Percentiles rank a stretch among this genome's conserved stretches.
These are phyloP conservation scores for Xylaria sp. DNA, from an alignment of 2,329 filamentous ascomycete species.

Conservation along the genomic window DNA sequence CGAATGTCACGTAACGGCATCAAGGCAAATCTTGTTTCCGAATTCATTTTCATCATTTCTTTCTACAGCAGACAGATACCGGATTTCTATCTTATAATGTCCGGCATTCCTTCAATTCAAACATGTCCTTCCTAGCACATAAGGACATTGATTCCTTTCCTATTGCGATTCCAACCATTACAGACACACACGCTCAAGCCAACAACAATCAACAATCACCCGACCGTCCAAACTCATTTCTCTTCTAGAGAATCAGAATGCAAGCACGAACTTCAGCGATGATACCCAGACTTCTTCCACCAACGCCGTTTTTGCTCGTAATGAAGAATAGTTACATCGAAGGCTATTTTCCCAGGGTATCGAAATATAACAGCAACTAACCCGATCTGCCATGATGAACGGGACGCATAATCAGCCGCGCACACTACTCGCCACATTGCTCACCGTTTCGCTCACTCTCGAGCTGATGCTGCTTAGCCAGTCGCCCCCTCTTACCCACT, in stretches of 20 bases:
- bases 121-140: not conserved
- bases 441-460: constrained; percentile 58
- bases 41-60: constrained; percentile 8
- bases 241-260: constrained; percentile 6
- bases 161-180: constrained; percentile 12
- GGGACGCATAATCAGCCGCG: constrained; percentile 27
- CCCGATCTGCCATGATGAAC: not conserved
- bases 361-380: not conserved
- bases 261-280: constrained; percentile 15
- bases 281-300: constrained; percentile 12
- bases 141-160: not conserved
- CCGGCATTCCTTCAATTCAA: constrained; percentile 9
- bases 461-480: constrained; percentile 59
- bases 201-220: constrained; percentile 9
- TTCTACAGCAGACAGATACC: not conserved
- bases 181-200: constrained; percentile 4
- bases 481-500: constrained; percentile 54
- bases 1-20: not conserved
- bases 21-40: not conserved
- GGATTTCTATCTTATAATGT: not conserved
- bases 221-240: not conserved
- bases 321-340: constrained; percentile 5
- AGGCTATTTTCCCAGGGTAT: not conserved
- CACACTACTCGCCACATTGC: constrained; percentile 56
- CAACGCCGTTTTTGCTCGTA: constrained; percentile 20